phyloP scores from a whole-genome alignment of 345 rosid genomes.

The Geranium brycei region DNA sequence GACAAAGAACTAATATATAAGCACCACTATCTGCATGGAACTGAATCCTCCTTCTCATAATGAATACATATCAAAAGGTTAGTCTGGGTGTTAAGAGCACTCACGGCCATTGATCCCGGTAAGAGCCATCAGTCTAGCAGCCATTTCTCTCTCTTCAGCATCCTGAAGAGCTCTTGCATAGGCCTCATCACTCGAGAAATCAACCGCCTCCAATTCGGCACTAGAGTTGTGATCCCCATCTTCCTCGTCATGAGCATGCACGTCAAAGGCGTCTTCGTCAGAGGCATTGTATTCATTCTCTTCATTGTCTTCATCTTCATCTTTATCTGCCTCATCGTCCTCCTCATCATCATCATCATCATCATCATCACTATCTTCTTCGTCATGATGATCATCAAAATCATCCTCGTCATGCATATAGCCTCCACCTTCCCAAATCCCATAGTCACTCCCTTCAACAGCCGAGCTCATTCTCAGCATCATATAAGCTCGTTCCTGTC shows the following conservation, averaged over 20 bases:
- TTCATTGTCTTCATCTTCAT: constrained; percentile 8
- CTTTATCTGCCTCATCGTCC: constrained; percentile 11
- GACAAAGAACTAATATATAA: constrained; percentile 12
- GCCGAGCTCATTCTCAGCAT: constrained; percentile 49
- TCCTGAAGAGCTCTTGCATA: constrained; percentile 92
- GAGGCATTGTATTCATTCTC: constrained; percentile 23
- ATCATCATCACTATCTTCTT: constrained; percentile 34
- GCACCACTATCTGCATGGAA: neutral
- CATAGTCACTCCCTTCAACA: constrained; percentile 55
- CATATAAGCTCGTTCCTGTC: constrained; percentile 80
- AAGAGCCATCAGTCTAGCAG: constrained; percentile 65
- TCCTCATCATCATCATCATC: constrained; percentile 25
- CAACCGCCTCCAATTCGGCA: constrained; percentile 38
- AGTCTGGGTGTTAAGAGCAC: constrained; percentile 12
- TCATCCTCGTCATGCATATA: constrained; percentile 49
- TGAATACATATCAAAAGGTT: neutral
- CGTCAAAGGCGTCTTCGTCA: constrained; percentile 50
- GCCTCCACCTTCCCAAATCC: constrained; percentile 78
- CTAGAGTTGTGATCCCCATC: constrained; percentile 19
- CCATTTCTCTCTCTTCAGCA: constrained; percentile 80
- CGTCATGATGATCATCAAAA: constrained; percentile 18
- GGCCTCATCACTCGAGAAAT: constrained; percentile 68
- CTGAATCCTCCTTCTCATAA: neutral
- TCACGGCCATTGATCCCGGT: constrained; percentile 51
- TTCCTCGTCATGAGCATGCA: constrained; percentile 33